Percentiles rank a stretch among this genome's conserved stretches.
Conservation (phyloP, 2,329 filamentous ascomycete genomes). For the Colletotrichum tabaci region DNA sequence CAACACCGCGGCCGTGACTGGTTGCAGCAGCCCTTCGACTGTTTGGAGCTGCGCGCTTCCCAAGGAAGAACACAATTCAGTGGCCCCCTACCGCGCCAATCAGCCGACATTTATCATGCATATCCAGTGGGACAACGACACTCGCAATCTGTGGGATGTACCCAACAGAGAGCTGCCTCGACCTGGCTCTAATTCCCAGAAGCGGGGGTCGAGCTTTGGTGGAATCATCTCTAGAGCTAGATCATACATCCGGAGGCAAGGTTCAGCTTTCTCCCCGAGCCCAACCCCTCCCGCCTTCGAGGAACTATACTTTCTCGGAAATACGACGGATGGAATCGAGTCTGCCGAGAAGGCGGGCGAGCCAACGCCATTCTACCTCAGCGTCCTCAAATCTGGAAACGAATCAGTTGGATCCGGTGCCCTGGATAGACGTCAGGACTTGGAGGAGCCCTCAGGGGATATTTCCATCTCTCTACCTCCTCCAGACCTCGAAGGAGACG, state of each 20-base stretch:
- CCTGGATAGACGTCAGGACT: constrained; percentile 49
- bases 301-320: constrained; percentile 87
- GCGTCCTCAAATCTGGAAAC: constrained; percentile 70
- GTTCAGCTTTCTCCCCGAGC: constrained; percentile 61
- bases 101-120: constrained; percentile 86
- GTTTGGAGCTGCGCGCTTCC: constrained; percentile 91
- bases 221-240: constrained; percentile 39
- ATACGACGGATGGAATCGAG: constrained; percentile 83
- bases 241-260: constrained; percentile 40
- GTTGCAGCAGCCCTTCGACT: constrained; percentile 80
- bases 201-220: constrained; percentile 19
- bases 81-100: constrained; percentile 74
- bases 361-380: constrained; percentile 90
- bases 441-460: constrained; percentile 38
- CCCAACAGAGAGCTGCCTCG: constrained; percentile 55
- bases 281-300: constrained; percentile 73
- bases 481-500: constrained; percentile 75
- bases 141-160: constrained; percentile 65
- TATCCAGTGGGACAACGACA: constrained; percentile 79
- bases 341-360: constrained; percentile 82
- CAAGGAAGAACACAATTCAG: constrained; percentile 79
- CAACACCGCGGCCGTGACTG: constrained; percentile 73
- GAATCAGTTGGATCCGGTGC: constrained; percentile 49
- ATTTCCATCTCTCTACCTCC: constrained; percentile 66
- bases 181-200: constrained; percentile 36